Percentiles rank a stretch among this genome's conserved stretches.
Evolutionary conservation across 2,329 filamentous ascomycete species (phyloP).

Genomic region (Fusarium kyushuense): DNA sequence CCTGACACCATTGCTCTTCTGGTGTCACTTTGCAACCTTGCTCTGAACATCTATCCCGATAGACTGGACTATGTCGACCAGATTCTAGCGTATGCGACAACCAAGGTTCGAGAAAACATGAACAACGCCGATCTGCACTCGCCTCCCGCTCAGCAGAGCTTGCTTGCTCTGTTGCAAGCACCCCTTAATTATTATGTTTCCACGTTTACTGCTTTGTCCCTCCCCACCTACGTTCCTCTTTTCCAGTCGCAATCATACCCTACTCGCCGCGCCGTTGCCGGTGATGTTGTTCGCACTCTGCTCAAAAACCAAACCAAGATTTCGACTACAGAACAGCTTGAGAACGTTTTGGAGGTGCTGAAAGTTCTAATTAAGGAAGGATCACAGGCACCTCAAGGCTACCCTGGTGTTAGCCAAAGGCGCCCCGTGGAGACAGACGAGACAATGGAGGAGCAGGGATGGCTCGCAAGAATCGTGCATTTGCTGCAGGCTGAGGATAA

Average conservation of each 20-base stretch:
- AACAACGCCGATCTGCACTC: constrained; percentile 98
- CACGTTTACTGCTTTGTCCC: constrained; percentile 93
- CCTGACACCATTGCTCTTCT: constrained; percentile 94
- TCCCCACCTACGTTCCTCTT: constrained; percentile 92
- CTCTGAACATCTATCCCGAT: constrained; percentile 95
- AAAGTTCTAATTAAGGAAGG: constrained; percentile 95
- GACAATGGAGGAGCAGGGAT: constrained; percentile 97
- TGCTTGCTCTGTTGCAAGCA: constrained; percentile 89
- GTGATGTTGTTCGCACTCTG: constrained; percentile 86
- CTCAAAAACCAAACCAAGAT: constrained; percentile 85
- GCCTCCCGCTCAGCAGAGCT: constrained; percentile 84
- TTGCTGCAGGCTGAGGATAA: constrained; percentile 86
- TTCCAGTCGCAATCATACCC: constrained; percentile 93
- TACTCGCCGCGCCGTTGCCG: constrained; percentile 89
- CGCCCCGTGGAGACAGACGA: constrained; percentile 90
- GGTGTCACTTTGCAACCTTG: constrained; percentile 93
- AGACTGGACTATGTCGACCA: constrained; percentile 95
- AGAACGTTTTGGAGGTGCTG: constrained; percentile 88
- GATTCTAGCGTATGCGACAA: constrained; percentile 86
- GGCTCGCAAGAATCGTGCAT: constrained; percentile 93
- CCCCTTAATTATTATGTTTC: constrained; percentile 91
- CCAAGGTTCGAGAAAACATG: constrained; percentile 87
- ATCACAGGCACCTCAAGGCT: constrained; percentile 83
- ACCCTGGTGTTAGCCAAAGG: constrained; percentile 83
- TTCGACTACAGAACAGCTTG: constrained; percentile 80